A percentile compares a stretch with the other conserved stretches of the same genome.
Conservation (phyloP, 768 basidiomycete genomes). For the Galerina marginata region DNA sequence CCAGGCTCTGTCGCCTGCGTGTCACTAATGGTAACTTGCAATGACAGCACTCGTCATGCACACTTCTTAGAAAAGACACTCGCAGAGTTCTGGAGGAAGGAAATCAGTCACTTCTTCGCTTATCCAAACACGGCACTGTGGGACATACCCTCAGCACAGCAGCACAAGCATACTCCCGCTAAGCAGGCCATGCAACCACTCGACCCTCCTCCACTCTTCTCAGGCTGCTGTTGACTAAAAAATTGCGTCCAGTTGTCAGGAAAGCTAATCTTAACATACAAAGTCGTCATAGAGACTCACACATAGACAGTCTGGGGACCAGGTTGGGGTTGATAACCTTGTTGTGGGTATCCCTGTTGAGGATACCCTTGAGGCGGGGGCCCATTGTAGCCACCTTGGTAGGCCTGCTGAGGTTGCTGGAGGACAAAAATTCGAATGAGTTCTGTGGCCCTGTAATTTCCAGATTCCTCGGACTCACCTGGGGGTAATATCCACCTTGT, state of each 20-base stretch:
- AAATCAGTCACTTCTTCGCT: not conserved
- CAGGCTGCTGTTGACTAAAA: slow-evolving; percentile 55
- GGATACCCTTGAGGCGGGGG: slow-evolving; percentile 45
- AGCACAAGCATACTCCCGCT: slow-evolving; percentile 67
- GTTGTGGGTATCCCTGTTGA: slow-evolving; percentile 48
- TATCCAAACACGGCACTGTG: slow-evolving; percentile 6
- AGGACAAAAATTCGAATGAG: slow-evolving; percentile 3
- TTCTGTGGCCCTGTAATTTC: not conserved
- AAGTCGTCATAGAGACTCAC: slow-evolving; percentile 46
- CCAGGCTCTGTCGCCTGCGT: not conserved
- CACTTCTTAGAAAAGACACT: slow-evolving; percentile 60
- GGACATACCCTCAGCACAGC: slow-evolving; percentile 72
- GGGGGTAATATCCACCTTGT: slow-evolving; percentile 71
- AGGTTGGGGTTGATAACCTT: slow-evolving; percentile 49
- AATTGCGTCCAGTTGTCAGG: not conserved
- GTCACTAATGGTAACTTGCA: not conserved
- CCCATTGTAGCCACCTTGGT: slow-evolving; percentile 53
- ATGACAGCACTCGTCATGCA: not conserved
- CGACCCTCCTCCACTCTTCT: slow-evolving; percentile 44
- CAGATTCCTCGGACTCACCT: slow-evolving; percentile 34
- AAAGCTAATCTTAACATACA: not conserved
- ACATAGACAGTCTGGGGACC: slow-evolving; percentile 82
- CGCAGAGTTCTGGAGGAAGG: slow-evolving; percentile 64
- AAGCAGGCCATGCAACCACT: slow-evolving; percentile 68
- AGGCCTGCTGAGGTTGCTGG: slow-evolving; percentile 74